These are phyloP conservation scores for Aureobasidium sp. DNA, from an alignment of 2,329 filamentous ascomycete genomes.

Conservation along the genomic window DNA sequence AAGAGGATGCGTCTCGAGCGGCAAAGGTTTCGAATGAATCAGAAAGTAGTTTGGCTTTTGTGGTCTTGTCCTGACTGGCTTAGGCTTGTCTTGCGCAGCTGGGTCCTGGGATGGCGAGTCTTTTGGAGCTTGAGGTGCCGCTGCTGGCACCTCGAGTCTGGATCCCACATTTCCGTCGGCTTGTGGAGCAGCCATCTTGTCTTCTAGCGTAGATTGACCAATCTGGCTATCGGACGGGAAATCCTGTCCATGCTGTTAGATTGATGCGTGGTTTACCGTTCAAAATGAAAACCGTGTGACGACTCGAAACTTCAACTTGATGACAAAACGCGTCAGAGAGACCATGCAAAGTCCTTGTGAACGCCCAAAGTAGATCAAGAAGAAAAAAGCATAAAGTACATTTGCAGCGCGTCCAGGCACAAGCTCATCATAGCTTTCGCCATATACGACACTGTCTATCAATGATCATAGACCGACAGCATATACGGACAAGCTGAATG, in stretches of 20 bases:
- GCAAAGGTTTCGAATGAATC: conserved; percentile 75
- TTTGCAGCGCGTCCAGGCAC: too few relatives aligned
- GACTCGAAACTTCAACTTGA: neutral
- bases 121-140: neutral
- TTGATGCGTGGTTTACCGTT: neutral
- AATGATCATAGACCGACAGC: too few relatives aligned
- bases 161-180: neutral
- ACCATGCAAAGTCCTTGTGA: too few relatives aligned
- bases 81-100: conserved; percentile 19
- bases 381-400: too few relatives aligned
- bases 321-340: neutral
- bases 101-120: conserved; percentile 6
- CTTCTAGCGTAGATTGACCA: too few relatives aligned
- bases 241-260: neutral
- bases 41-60: conserved; percentile 57
- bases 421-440: too few relatives aligned
- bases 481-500: too few relatives aligned
- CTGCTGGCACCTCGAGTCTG: neutral
- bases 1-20: conserved; percentile 73
- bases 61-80: conserved; percentile 21
- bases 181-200: neutral
- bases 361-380: too few relatives aligned
- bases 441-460: too few relatives aligned
- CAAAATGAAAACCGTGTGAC: neutral
- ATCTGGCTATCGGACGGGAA: too few relatives aligned